Percentiles rank a stretch among this genome's conserved stretches.
phyloP scores from a whole-genome alignment of 805 yeast genomes.

The Naumovozyma dairenensis region DNA sequence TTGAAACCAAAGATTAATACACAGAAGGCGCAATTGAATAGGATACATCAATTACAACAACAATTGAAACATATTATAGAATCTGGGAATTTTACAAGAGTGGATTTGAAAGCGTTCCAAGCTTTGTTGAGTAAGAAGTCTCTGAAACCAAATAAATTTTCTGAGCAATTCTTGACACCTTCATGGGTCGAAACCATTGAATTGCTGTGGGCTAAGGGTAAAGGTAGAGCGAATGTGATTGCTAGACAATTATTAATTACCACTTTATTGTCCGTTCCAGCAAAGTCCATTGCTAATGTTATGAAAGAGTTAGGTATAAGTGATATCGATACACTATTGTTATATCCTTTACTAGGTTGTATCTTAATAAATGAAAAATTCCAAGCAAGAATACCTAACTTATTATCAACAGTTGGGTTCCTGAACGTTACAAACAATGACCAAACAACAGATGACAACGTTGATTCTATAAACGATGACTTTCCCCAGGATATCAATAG shows the following conservation, averaged over 20 bases:
- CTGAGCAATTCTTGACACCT: slow-evolving; percentile 43
- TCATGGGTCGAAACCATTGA: slow-evolving; percentile 56
- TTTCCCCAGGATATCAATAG: no score
- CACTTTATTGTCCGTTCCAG: slow-evolving; percentile 41
- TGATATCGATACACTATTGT: slow-evolving; percentile 33
- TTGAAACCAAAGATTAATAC: slow-evolving; percentile 22
- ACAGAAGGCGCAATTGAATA: slow-evolving; percentile 26
- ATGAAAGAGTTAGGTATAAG: slow-evolving; percentile 36
- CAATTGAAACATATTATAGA: slow-evolving; percentile 39
- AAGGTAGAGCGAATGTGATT: slow-evolving; percentile 37
- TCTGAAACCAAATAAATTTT: slow-evolving; percentile 30
- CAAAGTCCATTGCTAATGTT: slow-evolving; percentile 33
- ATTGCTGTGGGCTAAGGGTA: slow-evolving; percentile 46
- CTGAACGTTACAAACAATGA: slow-evolving; percentile 27
- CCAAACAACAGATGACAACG: no score
- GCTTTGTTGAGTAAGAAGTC: slow-evolving; percentile 30
- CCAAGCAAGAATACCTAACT: slow-evolving; percentile 39
- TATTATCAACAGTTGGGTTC: slow-evolving; percentile 42
- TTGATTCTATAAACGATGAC: no score
- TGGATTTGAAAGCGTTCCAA: slow-evolving; percentile 39
- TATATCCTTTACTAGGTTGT: slow-evolving; percentile 47
- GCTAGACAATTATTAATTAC: slow-evolving; percentile 43
- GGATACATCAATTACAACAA: slow-evolving; percentile 40
- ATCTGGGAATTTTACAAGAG: slow-evolving; percentile 36
- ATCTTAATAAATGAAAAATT: slow-evolving; percentile 42